Conservation (phyloP, 306 rosid species). For the Corylus avellana region DNA sequence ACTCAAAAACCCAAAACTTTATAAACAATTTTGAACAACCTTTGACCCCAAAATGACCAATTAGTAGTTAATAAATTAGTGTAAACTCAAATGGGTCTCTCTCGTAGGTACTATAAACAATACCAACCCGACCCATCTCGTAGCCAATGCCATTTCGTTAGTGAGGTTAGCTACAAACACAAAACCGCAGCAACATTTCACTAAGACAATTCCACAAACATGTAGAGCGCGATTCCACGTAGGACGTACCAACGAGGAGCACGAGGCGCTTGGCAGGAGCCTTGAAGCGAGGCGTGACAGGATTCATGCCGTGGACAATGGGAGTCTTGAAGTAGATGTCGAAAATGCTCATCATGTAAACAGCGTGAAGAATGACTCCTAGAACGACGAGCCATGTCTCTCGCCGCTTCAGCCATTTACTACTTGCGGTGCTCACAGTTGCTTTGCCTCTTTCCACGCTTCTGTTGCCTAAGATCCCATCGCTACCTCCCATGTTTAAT, state of each 20-base stretch:
- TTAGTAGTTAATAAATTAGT: not conserved
- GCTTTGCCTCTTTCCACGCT: constrained; percentile 20
- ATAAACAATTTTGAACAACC: not conserved
- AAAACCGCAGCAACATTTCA: constrained; percentile 1
- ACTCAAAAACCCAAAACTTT: not conserved
- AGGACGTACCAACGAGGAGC: constrained; percentile 60
- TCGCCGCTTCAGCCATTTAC: constrained; percentile 59
- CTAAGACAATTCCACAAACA: constrained; percentile 35
- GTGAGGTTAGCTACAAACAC: not conserved
- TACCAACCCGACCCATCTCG: not conserved
- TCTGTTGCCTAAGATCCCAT: constrained; percentile 57
- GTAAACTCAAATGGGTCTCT: not conserved
- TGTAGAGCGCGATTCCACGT: constrained; percentile 10
- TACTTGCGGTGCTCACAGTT: constrained; percentile 15
- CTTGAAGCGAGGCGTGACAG: constrained; percentile 63
- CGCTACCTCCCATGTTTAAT: constrained; percentile 41
- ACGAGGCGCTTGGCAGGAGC: constrained; percentile 89
- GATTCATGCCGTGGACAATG: constrained; percentile 79
- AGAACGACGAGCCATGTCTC: constrained; percentile 78
- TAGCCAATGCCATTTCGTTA: not conserved
- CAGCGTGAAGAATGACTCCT: constrained; percentile 80
- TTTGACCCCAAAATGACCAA: not conserved
- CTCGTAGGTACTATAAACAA: not conserved
- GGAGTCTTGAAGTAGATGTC: constrained; percentile 88
- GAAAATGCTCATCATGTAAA: constrained; percentile 87